phyloP scores from a whole-genome alignment of 495 filamentous ascomycete genomes.

The Aspergillus avenaceus region DNA sequence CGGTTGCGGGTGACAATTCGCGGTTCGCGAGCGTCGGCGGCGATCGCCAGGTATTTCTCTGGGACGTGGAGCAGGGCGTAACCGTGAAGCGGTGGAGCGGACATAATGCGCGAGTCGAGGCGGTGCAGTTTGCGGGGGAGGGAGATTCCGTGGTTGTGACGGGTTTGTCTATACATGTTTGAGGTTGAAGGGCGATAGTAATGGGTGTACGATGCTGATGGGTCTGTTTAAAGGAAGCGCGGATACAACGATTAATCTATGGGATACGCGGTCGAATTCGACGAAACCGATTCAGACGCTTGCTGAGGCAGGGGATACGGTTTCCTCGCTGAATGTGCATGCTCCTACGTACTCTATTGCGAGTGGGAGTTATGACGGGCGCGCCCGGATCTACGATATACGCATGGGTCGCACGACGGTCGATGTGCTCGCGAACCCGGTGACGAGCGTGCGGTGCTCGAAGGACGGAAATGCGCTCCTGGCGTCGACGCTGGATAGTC shows the following conservation, averaged over 20 bases:
- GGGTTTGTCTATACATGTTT: slow-evolving; percentile 32
- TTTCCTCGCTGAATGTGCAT: slow-evolving; percentile 55
- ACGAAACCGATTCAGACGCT: slow-evolving; percentile 75
- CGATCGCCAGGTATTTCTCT: slow-evolving; percentile 84
- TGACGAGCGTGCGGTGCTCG: slow-evolving; percentile 67
- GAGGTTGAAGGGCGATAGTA: too few relatives aligned
- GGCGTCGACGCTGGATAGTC: slow-evolving; percentile 71
- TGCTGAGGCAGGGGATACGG: slow-evolving; percentile 71
- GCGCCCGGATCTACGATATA: slow-evolving; percentile 81
- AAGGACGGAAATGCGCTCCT: slow-evolving; percentile 69
- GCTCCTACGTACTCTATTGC: slow-evolving; percentile 40
- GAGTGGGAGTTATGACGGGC: slow-evolving; percentile 80
- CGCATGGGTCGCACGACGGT: slow-evolving; percentile 68
- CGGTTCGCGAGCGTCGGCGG: slow-evolving; percentile 80
- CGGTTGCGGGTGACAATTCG: slow-evolving; percentile 71
- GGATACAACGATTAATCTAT: slow-evolving; percentile 79
- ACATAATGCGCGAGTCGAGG: slow-evolving; percentile 70
- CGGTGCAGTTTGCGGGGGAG: slow-evolving; percentile 69
- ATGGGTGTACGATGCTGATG: not conserved
- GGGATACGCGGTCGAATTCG: slow-evolving; percentile 66
- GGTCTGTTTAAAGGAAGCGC: slow-evolving; percentile 53
- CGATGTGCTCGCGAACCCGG: slow-evolving; percentile 57
- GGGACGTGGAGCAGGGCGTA: slow-evolving; percentile 79
- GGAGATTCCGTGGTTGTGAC: slow-evolving; percentile 65
- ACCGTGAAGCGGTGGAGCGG: slow-evolving; percentile 73